Base-by-base conservation (phyloP, 2,329 filamentous ascomycete species). In the Niveomyces coronatus region DNA sequence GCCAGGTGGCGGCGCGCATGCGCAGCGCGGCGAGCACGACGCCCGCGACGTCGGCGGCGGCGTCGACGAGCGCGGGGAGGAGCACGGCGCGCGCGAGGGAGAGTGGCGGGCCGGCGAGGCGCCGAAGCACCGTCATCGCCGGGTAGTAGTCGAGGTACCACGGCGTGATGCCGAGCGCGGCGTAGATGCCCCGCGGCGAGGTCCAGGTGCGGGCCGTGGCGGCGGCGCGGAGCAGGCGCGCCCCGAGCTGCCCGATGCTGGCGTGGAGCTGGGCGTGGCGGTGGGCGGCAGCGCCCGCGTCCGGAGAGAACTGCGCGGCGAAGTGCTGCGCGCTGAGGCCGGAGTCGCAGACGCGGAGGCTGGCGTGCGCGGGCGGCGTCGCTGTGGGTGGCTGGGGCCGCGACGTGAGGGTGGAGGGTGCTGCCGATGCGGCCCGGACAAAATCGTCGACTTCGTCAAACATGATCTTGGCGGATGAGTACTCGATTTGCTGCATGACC, bases 361-460 rank as follows among this genome's bases (percentile, higher is more conserved):
- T 30, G 17, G 28, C 41, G 19, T 13, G 17, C 7, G 22, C 13
- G 24, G 30, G n/a, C 15, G 13, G 8, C 11, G 36, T 24, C 8
- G 31, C 35, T n/a, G 4, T 19, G 8, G 6, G 36, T 8, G 10
- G 14, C 9, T 8, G 35, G 15, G 10, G 26, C 8, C 4, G 24
- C 24, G 27, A 19, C 9, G 26, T n/a, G 6, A 19, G 10, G 16
- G 15, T 16, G 18, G 22, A 24, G 22, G 22, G 11, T 24, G 22
- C 7, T 7, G 22, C 7, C 7, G 7, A 24, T 24, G 31, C 24
- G 8, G 11, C 9, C 9, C 10, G 23, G 5, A 49, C 33, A 33
- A 56, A 51, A 3, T 45, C 33, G 6, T 47, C 37, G 4, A 50
- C 35, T 29, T 59, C 54, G 9, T 53, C 49, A 11, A 53, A 51